A percentile compares a stretch with the other conserved stretches of the same genome.
Evolutionary conservation across 2,329 filamentous ascomycete species (phyloP).

Genomic region (Canariomyces notabilis): DNA sequence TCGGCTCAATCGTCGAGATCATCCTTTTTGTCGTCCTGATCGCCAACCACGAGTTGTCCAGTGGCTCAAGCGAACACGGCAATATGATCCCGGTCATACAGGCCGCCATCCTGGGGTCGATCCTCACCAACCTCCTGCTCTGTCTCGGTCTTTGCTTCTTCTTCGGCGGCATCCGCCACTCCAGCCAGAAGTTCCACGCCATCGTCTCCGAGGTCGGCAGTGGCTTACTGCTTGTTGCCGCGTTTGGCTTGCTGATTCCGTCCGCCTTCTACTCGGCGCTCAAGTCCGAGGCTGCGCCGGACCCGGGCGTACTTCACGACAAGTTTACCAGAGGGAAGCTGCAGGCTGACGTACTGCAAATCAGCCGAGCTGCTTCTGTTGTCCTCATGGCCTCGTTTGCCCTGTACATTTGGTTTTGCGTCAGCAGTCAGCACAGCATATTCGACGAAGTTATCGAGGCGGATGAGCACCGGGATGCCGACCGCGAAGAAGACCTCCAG

Average conservation of each 20-base stretch:
- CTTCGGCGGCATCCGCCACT: constrained; percentile 61
- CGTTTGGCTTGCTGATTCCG: constrained; percentile 12
- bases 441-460: constrained; percentile 68
- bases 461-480: constrained; percentile 63
- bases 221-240: constrained; percentile 67
- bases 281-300: constrained; percentile 9
- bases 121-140: constrained; percentile 73
- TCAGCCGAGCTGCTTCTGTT: constrained; percentile 65
- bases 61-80: constrained; percentile 21
- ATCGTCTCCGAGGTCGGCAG: constrained; percentile 74
- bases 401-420: constrained; percentile 66
- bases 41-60: constrained; percentile 16
- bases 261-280: constrained; percentile 13
- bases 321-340: constrained; percentile 35
- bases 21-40: constrained; percentile 76
- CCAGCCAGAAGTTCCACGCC: constrained; percentile 66
- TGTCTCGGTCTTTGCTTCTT: constrained; percentile 79
- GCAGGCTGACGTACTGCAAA: constrained; percentile 48
- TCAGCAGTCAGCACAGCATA: constrained; percentile 67
- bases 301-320: constrained; percentile 2
- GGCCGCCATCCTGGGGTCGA: constrained; percentile 76
- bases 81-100: constrained; percentile 63
- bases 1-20: constrained; percentile 67
- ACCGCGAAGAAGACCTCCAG: constrained; percentile 53
- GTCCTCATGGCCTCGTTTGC: constrained; percentile 64